Evolutionary conservation across 805 yeast species (phyloP), one percentile per base, ranked within the genome.

Genomic region (Pichia paraexigua): DNA sequence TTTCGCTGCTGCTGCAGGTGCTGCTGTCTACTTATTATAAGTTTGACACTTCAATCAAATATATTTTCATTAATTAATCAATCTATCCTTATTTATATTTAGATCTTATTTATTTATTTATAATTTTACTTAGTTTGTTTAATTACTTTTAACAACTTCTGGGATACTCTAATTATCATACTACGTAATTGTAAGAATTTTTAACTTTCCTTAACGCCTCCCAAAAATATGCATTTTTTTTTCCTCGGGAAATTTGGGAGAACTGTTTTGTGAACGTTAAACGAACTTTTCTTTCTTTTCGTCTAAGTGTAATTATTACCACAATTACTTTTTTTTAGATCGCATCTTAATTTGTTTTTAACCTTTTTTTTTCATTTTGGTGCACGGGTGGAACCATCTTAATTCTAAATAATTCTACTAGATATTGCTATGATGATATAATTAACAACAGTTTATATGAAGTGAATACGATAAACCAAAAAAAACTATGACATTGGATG

Each of bases 21-120:
- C 61, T 55, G 71, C 70, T 60, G 71, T 70, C 63, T 68, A 67
- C 71, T 61, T 67, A 57, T 65, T 68, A 59, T 68, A 68, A 67
- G 67, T 60, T n/a, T 53, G 50, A 30, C n/a, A 30, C 20, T 27
- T 20, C 46, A 41, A 46, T 25, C 32, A 39, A 32, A 3, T 32
- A 32, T 2, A 13, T 22, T 28, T 30, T 30, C 17, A 30, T 3
- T 45, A 32, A 45, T 22, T 39, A 12, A 21, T 22, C 25, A 22
- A 39, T 39, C 45, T 43, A 42, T 49, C 44, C 41, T 40, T 49
- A 46, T 48, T 48, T 45, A 28, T 30, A 35, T 8, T 8, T 35
- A 35, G 20, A 35, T 35, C n/a, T 35, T 35, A 30, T 12, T 35
- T 35, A n/a, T 35, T 32, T 15, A 15, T 32, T 40, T 24, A 27